phyloP scores from a whole-genome alignment of 352 stramenopile species.

The Globisporangium cederbergense region DNA sequence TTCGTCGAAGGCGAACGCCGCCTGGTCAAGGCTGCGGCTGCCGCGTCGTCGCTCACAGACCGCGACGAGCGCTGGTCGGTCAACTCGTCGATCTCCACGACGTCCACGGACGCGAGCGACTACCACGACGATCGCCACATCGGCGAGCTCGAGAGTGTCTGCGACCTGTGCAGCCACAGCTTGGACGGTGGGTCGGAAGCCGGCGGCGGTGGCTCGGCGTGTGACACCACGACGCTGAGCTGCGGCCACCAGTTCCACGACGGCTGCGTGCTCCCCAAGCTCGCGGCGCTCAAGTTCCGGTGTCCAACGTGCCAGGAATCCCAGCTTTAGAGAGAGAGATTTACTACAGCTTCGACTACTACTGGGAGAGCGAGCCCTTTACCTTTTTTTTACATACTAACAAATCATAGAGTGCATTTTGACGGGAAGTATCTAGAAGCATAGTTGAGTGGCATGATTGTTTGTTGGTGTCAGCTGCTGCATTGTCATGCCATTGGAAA shows the following conservation, averaged over 20 bases:
- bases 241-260: slow-evolving; percentile 26
- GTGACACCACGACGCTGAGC: slow-evolving; percentile 18
- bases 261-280: slow-evolving; percentile 15
- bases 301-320: slow-evolving; percentile 17
- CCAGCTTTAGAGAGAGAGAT: neutral
- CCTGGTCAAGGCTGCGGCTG: neutral
- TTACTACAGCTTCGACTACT: too few species aligned
- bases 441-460: too few species aligned
- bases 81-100: slow-evolving; percentile 9
- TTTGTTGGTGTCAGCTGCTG: too few species aligned
- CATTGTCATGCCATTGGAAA: too few species aligned
- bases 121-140: slow-evolving; percentile 5
- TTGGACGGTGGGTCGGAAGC: neutral
- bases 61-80: slow-evolving; percentile 9
- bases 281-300: slow-evolving; percentile 13
- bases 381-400: too few species aligned
- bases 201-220: neutral
- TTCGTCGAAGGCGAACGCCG: slow-evolving; percentile 15
- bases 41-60: neutral
- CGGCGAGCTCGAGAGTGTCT: neutral
- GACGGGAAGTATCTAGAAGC: too few species aligned
- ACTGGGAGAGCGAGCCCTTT: too few species aligned
- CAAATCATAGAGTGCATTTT: too few species aligned
- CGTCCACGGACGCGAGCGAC: slow-evolving; percentile 7
- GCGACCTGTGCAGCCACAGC: slow-evolving; percentile 2